These are phyloP conservation scores for Nemania diffusa DNA, from an alignment of 2,329 filamentous ascomycete species.

Conservation along the genomic window DNA sequence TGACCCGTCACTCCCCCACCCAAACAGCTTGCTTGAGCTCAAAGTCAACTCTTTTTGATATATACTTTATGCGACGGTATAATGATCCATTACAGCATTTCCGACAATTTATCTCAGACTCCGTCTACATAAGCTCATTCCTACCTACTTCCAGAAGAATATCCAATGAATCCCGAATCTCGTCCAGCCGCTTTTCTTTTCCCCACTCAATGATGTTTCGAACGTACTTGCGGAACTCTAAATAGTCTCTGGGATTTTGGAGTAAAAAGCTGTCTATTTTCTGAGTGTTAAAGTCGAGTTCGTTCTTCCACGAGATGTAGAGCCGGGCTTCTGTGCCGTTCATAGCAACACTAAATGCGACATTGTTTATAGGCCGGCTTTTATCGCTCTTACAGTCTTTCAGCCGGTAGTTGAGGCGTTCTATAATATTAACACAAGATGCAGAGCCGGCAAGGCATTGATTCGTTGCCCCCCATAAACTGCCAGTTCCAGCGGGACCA, in stretches of 20 bases:
- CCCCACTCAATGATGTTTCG: slow-evolving; percentile 53
- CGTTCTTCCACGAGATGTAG: slow-evolving; percentile 51
- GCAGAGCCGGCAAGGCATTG: slow-evolving; percentile 50
- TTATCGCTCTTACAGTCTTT: slow-evolving; percentile 37
- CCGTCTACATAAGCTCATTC: no score
- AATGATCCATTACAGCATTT: no score
- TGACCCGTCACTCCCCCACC: no score
- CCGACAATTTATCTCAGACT: neutral
- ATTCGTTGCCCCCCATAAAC: slow-evolving; percentile 51
- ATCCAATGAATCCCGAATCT: slow-evolving; percentile 38
- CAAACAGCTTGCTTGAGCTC: no score
- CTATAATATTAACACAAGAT: slow-evolving; percentile 48
- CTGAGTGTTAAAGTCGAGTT: slow-evolving; percentile 47
- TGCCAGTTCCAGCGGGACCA: slow-evolving; percentile 38
- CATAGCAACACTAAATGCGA: slow-evolving; percentile 51
- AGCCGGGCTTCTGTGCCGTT: slow-evolving; percentile 49
- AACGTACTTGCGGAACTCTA: slow-evolving; percentile 49
- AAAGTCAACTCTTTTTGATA: no score
- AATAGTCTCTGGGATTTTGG: slow-evolving; percentile 44
- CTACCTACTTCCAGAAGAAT: slow-evolving; percentile 12
- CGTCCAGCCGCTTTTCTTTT: slow-evolving; percentile 41
- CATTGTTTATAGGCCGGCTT: slow-evolving; percentile 41
- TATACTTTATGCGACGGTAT: no score
- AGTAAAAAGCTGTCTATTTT: slow-evolving; percentile 48
- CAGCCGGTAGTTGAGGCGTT: slow-evolving; percentile 21